Evolutionary conservation across 2,329 filamentous ascomycete species (phyloP), one percentile per base, ranked within the genome.

Genomic region (Aspergillus aculeatinus): DNA sequence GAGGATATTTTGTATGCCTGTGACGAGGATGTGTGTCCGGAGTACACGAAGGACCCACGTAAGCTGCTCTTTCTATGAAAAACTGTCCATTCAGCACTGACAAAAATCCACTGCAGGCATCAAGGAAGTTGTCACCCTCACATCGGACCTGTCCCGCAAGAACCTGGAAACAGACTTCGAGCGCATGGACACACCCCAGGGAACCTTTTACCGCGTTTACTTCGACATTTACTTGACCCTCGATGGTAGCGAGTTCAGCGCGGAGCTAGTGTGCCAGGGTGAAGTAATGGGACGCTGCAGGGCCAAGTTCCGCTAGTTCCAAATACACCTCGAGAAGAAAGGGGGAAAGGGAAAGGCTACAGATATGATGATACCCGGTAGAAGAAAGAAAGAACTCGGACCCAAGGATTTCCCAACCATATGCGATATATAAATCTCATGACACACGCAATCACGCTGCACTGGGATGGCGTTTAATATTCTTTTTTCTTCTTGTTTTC

Each of bases 151-250:
- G 59, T 97, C 93, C 52, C 89, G 94, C 70, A 99, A 98, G 84
- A 98, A 98, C 75, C 88, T 99, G 12, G 95, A 99, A 78, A 98
- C 97, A 80, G 95, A 99, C 77, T 99, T 99, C 72, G 95, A 99
- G 80, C 88, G 95, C 74, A 98, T 98, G 95, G 95, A 98, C 76
- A 98, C 95, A 1, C 93, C 95, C 5, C 94, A 99, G 77, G 95
- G 95, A 63, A 96, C 91, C 3, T 96, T 96, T 77, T 96, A 96
- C 82, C 88, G 92, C 65, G 83, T 86, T 50, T 85, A 85, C 75
- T 85, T 86, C 67, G 83, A 85, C 67, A 85, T 86, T 60, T 96
- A 96, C 77, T 86, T 99, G 66, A 98, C 95, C 0, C 88, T 99
- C 16, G 95, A 99, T 72, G 95, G 95, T 23, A 96, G 91, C 55